Evolutionary conservation across 2,329 filamentous ascomycete species (phyloP), one percentile per base, ranked within the genome.

Genomic region (Exophiala aquamarina): DNA sequence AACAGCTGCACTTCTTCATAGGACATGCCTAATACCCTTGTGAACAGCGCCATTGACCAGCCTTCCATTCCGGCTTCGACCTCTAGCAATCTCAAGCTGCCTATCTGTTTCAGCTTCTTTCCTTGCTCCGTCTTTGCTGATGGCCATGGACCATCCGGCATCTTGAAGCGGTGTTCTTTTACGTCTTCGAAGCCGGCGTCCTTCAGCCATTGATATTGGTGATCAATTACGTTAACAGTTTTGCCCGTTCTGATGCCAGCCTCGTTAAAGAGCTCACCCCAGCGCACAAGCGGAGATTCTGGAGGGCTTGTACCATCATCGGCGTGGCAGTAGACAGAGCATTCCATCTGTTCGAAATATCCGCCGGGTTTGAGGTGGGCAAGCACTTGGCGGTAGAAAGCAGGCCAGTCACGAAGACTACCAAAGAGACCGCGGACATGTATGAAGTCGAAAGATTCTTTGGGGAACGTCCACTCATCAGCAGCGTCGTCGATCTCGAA

Each of bases 401-500:
- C 21, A 7, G 41, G 42, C 42, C 42, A 46, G 14, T 46, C 28
- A 15, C 42, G 36, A 11, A 50, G 17, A 3, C 23, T 17, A 14
- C 32, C 31, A 20, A 52, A 21, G 23, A 49, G 33, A 15, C 33
- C 41, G 9, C 40, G 39, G 18, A 40, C 39, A 31, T 44, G 61
- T 15, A 68, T 65, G 34, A 63, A 64, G 38, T 68, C 65, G 45
- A 66, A 67, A 1, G 55, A 55, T 4, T 57, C 50, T 1, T 33
- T 54, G 6, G 54, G 42, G 37, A 59, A 63, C 2, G 65, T 50
- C 66, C 65, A 68, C 6, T 59, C 56, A 3, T 57, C 58, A 49
- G 65, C 63, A 19, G 61, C 59, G 31, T 68, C 65, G 31, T 68
- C 65, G 3, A 68, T 57, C 3, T 64, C 32, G 44, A 68, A 68